Conservation (phyloP, 305 asterid genomes). For the Withania somnifera region DNA sequence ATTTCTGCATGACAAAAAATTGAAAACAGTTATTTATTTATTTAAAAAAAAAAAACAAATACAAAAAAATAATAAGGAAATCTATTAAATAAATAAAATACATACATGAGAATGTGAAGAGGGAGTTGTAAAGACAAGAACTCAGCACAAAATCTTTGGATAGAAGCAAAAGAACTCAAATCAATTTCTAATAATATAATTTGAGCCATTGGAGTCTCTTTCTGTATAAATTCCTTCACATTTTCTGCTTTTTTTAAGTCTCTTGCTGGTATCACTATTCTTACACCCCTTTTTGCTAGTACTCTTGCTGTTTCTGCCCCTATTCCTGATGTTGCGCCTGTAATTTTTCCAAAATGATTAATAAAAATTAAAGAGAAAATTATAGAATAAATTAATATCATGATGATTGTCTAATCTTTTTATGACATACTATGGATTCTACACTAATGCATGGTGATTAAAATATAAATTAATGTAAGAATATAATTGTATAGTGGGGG, state of each 20-base stretch:
- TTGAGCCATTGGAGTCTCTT: slow-evolving; percentile 49
- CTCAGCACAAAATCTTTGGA: slow-evolving; percentile 66
- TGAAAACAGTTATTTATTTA: background rate
- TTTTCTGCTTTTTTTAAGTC: slow-evolving; percentile 51
- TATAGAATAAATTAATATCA: background rate
- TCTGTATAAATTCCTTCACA: slow-evolving; percentile 52
- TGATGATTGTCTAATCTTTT: slow-evolving; percentile 6
- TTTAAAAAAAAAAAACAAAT: background rate
- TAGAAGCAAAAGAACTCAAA: slow-evolving; percentile 75
- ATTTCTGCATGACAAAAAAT: slow-evolving; percentile 44
- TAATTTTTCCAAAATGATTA: background rate
- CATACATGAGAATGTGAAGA: slow-evolving; percentile 83
- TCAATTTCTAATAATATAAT: slow-evolving; percentile 70
- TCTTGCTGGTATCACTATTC: slow-evolving; percentile 75
- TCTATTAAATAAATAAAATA: background rate
- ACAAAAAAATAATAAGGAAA: background rate
- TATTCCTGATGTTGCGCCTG: slow-evolving; percentile 93
- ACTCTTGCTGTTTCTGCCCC: slow-evolving; percentile 91
- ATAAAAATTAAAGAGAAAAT: background rate
- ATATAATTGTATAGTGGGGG: background rate
- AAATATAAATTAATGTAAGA: background rate
- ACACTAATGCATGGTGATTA: background rate
- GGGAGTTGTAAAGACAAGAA: slow-evolving; percentile 74
- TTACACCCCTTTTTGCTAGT: slow-evolving; percentile 71
- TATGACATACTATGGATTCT: slow-evolving; percentile 3